Conservation (phyloP, 257 asterid genomes). For the Avicennia marina region DNA sequence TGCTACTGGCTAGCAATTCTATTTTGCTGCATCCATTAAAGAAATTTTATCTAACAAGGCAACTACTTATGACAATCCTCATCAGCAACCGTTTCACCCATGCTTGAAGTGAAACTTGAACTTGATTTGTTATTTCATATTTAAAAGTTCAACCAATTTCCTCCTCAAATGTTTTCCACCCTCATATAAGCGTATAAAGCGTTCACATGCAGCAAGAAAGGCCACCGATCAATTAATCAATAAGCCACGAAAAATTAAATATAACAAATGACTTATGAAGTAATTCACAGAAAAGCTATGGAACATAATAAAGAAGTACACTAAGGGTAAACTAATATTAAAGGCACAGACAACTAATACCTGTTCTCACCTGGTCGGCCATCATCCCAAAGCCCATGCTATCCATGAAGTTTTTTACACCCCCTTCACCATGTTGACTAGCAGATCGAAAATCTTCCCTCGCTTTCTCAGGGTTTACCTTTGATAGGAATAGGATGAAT, state of each 20-base stretch:
- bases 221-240: neutral
- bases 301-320: neutral
- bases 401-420: constrained; percentile 49
- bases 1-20: neutral
- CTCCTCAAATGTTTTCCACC: neutral
- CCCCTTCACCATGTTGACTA: constrained; percentile 34
- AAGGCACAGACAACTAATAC: constrained; percentile 1
- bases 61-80: neutral
- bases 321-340: neutral
- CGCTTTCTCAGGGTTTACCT: constrained; percentile 61
- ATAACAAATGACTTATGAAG: neutral
- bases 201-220: neutral
- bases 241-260: constrained; percentile 9
- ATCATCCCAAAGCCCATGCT: constrained; percentile 68
- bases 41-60: neutral
- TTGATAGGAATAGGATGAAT: constrained; percentile 12
- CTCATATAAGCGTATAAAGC: neutral
- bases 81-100: neutral
- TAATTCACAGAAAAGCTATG: neutral
- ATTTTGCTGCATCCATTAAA: neutral
- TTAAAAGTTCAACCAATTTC: constrained; percentile 1
- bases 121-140: neutral
- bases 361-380: constrained; percentile 50
- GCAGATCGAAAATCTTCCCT: constrained; percentile 48
- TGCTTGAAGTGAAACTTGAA: neutral